phyloP scores from a whole-genome alignment of 257 asterid species.

The Solanum dulcamara region DNA sequence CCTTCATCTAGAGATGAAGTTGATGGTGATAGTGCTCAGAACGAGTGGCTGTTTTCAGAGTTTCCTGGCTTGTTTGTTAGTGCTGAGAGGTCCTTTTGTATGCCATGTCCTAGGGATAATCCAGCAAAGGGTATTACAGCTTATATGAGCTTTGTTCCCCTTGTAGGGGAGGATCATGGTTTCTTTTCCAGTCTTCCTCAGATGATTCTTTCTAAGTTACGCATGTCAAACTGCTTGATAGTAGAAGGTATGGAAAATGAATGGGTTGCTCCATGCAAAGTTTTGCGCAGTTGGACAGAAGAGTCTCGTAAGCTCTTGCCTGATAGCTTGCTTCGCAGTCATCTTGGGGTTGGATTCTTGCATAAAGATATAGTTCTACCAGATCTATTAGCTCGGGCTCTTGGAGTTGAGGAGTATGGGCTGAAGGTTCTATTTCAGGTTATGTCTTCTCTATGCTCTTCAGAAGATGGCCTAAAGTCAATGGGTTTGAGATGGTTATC shows the following conservation, averaged over 20 bases:
- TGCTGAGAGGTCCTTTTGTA: conserved; percentile 67
- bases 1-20: conserved; percentile 91
- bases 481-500: conserved; percentile 77
- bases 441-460: conserved; percentile 46
- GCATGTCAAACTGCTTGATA: conserved; percentile 71
- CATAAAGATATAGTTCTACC: conserved; percentile 62
- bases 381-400: conserved; percentile 69
- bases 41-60: conserved; percentile 80
- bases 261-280: conserved; percentile 90
- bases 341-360: conserved; percentile 79
- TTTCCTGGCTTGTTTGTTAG: conserved; percentile 68
- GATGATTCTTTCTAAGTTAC: conserved; percentile 58
- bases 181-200: conserved; percentile 77
- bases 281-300: conserved; percentile 72
- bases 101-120: conserved; percentile 55
- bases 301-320: conserved; percentile 58
- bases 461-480: conserved; percentile 40
- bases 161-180: conserved; percentile 91
- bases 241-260: conserved; percentile 38
- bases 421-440: conserved; percentile 44
- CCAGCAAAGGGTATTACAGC: conserved; percentile 67
- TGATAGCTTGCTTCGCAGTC: conserved; percentile 55
- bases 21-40: conserved; percentile 86
- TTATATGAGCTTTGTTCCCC: conserved; percentile 87
- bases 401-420: conserved; percentile 87